Percentiles rank a stretch among this genome's conserved stretches.
Evolutionary conservation across 257 asterid species (phyloP).

Genomic region (Solanum clarkiae): DNA sequence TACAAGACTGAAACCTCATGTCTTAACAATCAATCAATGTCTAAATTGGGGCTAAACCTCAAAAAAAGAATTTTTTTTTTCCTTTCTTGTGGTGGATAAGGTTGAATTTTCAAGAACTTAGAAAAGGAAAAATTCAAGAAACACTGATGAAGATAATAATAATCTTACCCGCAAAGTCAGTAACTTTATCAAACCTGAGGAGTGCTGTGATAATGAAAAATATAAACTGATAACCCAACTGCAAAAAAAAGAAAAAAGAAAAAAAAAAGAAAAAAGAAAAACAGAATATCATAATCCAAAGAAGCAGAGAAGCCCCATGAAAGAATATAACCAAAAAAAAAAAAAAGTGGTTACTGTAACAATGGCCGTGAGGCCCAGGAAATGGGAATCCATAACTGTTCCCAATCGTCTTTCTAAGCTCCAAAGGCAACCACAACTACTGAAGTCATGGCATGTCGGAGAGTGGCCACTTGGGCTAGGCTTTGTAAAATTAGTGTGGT

Average conservation of each 20-base stretch:
- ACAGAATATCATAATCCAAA: neutral
- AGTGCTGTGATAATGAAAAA: slow-evolving; percentile 89
- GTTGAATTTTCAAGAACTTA: neutral
- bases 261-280: neutral
- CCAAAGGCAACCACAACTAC: neutral
- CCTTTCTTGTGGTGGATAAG: neutral
- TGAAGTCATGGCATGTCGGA: neutral
- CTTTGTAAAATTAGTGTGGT: neutral
- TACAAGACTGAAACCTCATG: neutral
- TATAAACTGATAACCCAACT: slow-evolving; percentile 75
- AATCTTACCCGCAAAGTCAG: slow-evolving; percentile 82
- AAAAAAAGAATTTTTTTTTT: neutral
- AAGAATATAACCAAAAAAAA: neutral
- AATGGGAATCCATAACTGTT: slow-evolving; percentile 73
- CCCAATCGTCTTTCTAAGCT: slow-evolving; percentile 24
- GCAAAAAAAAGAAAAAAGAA: slow-evolving; percentile 15
- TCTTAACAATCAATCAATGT: neutral
- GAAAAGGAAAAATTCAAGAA: neutral
- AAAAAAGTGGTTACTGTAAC: slow-evolving; percentile 45
- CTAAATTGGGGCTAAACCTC: neutral
- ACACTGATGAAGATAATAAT: neutral
- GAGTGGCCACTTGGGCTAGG: neutral
- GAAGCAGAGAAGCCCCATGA: neutral
- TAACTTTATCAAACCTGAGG: slow-evolving; percentile 77
- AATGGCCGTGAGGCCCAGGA: slow-evolving; percentile 85